These are phyloP conservation scores for Sarocladium strictum DNA, from an alignment of 2,329 filamentous ascomycete genomes.

Conservation along the genomic window DNA sequence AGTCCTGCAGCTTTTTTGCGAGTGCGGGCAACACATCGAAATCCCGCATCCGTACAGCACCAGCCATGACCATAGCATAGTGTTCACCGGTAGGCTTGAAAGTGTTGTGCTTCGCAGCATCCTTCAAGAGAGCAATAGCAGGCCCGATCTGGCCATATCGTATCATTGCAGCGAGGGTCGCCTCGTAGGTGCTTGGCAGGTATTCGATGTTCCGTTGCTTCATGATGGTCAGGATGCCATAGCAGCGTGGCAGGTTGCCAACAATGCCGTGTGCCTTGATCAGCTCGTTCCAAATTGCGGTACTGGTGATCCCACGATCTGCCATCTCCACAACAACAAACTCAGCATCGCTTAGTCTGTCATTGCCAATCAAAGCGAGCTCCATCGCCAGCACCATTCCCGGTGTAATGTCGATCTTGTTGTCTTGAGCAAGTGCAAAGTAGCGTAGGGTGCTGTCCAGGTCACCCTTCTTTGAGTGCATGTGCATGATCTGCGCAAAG, in stretches of 20 bases:
- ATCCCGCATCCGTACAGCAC: conserved; percentile 40
- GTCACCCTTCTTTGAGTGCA: conserved; percentile 68
- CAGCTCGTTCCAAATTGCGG: conserved; percentile 73
- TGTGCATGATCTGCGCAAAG: conserved; percentile 67
- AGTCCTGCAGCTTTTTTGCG: neutral
- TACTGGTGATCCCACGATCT: conserved; percentile 42
- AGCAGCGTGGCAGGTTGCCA: conserved; percentile 23
- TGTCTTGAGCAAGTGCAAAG: conserved; percentile 54
- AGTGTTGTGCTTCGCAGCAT: conserved; percentile 39
- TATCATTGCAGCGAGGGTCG: conserved; percentile 43
- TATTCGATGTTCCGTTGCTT: conserved; percentile 38
- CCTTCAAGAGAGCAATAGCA: conserved; percentile 41
- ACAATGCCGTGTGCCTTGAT: conserved; percentile 60
- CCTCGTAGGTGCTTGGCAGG: conserved; percentile 43
- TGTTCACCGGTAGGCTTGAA: conserved; percentile 32
- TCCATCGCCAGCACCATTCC: conserved; percentile 61
- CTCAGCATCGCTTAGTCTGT: conserved; percentile 29
- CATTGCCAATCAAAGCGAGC: conserved; percentile 53
- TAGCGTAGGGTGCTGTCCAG: conserved; percentile 61
- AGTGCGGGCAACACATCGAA: conserved; percentile 14
- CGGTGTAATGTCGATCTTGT: conserved; percentile 42
- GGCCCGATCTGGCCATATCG: conserved; percentile 42
- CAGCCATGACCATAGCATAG: conserved; percentile 47
- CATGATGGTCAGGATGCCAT: conserved; percentile 45
- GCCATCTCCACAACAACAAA: conserved; percentile 44